These are phyloP conservation scores for Pseudocercospora fuligena DNA, from an alignment of 2,329 filamentous ascomycete species.

Conservation along the genomic window DNA sequence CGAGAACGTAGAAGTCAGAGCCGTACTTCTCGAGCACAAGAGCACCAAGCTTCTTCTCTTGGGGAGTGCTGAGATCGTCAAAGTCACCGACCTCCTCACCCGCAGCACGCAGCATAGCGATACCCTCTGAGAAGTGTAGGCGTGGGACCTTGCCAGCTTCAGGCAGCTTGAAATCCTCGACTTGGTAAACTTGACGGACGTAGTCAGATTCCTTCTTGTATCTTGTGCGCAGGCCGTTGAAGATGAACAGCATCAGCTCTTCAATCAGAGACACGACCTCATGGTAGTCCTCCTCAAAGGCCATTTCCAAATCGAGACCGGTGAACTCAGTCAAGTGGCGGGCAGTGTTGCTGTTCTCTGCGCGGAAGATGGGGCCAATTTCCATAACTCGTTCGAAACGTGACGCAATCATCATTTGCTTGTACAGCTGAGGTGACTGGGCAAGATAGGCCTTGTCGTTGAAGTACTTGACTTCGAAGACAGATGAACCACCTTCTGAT, in stretches of 20 bases:
- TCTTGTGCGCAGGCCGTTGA: slow-evolving; percentile 70
- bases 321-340: slow-evolving; percentile 89
- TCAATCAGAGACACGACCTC: slow-evolving; percentile 76
- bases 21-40: slow-evolving; percentile 86
- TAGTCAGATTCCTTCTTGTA: slow-evolving; percentile 75
- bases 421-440: slow-evolving; percentile 84
- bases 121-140: slow-evolving; percentile 77
- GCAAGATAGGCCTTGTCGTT: slow-evolving; percentile 79
- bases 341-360: slow-evolving; percentile 84
- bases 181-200: slow-evolving; percentile 74
- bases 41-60: slow-evolving; percentile 86
- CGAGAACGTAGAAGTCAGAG: slow-evolving; percentile 95
- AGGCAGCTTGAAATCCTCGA: slow-evolving; percentile 76
- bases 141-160: slow-evolving; percentile 75
- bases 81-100: slow-evolving; percentile 76
- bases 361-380: slow-evolving; percentile 80
- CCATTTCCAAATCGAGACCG: slow-evolving; percentile 88
- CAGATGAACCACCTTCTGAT: slow-evolving; percentile 89
- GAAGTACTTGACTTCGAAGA: slow-evolving; percentile 91
- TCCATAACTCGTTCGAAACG: slow-evolving; percentile 78
- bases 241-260: slow-evolving; percentile 76
- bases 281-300: slow-evolving; percentile 77
- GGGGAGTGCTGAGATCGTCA: slow-evolving; percentile 78
- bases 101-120: slow-evolving; percentile 76
- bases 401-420: slow-evolving; percentile 83